Evolutionary conservation across 2,329 filamentous ascomycete species (phyloP).

Genomic region (Xylariales sp.): DNA sequence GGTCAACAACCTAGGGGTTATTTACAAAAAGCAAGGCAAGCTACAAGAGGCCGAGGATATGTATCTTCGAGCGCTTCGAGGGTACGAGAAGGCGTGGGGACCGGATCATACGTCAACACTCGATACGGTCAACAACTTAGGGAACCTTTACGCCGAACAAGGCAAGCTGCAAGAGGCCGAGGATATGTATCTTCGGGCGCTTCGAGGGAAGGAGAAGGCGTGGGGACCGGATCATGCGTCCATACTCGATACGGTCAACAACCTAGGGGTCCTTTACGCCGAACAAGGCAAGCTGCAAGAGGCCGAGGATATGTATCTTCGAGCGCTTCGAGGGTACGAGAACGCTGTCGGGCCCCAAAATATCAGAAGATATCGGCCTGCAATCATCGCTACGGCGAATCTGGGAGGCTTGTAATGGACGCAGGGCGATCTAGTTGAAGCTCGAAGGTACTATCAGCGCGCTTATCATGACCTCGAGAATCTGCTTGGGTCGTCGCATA

Average conservation of each 20-base stretch:
- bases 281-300: neutral
- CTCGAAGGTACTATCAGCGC: neutral
- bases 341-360: slow-evolving; percentile 4
- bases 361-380: neutral
- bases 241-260: slow-evolving; percentile 12
- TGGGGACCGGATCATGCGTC: neutral
- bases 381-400: neutral
- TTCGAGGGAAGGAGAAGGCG: slow-evolving; percentile 1
- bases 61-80: neutral
- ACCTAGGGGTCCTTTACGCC: neutral
- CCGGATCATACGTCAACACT: slow-evolving; percentile 2
- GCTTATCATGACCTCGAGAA: neutral
- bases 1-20: slow-evolving; percentile 16
- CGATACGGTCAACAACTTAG: slow-evolving; percentile 12
- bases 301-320: slow-evolving; percentile 2
- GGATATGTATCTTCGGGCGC: slow-evolving; percentile 1
- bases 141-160: neutral
- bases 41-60: slow-evolving; percentile 1
- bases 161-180: neutral
- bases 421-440: neutral
- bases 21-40: slow-evolving; percentile 6
- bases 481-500: neutral
- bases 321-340: slow-evolving; percentile 2
- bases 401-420: neutral
- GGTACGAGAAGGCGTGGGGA: slow-evolving; percentile 1